Percentiles rank a stretch among this genome's conserved stretches.
Evolutionary conservation across 2,329 filamentous ascomycete species (phyloP).

Genomic region (Samsoniella hepiali): DNA sequence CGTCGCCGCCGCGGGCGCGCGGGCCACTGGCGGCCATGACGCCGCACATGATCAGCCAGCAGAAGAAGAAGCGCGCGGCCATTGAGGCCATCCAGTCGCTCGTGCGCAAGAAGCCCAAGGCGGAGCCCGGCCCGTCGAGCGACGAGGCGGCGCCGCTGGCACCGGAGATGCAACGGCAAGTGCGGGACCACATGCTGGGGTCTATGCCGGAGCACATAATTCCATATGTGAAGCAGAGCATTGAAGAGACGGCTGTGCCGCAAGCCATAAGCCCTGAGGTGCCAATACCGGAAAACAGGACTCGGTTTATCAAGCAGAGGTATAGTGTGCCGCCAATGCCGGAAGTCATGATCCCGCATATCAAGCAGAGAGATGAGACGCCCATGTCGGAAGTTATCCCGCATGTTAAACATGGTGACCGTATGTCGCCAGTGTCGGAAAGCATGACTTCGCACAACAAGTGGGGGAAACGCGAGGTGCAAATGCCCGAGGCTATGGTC

Average conservation of each 20-base stretch:
- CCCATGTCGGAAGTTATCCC: not conserved
- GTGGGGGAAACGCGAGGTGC: not conserved
- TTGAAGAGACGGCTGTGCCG: not conserved
- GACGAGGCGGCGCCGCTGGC: not conserved
- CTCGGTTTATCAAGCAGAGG: not conserved
- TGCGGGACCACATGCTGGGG: not conserved
- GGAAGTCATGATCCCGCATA: not conserved
- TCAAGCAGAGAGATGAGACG: not conserved
- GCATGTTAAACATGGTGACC: not conserved
- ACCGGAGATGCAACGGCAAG: not conserved
- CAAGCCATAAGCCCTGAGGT: not conserved
- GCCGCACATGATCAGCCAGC: conserved; percentile 45
- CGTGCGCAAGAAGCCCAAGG: conserved; percentile 43
- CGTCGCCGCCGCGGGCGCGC: conserved; percentile 18
- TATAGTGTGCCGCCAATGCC: not conserved
- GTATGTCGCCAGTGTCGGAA: not conserved
- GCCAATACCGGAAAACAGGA: not conserved
- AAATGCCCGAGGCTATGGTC: not conserved
- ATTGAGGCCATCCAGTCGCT: conserved; percentile 63
- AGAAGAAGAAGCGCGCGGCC: conserved; percentile 54
- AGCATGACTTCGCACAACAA: not conserved
- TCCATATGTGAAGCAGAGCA: not conserved
- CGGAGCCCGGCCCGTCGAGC: conserved; percentile 2
- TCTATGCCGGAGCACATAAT: not conserved
- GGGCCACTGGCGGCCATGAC: conserved; percentile 33